These are phyloP conservation scores for Phytophthora hibernalis DNA, from an alignment of 352 stramenopile species.

Conservation along the genomic window DNA sequence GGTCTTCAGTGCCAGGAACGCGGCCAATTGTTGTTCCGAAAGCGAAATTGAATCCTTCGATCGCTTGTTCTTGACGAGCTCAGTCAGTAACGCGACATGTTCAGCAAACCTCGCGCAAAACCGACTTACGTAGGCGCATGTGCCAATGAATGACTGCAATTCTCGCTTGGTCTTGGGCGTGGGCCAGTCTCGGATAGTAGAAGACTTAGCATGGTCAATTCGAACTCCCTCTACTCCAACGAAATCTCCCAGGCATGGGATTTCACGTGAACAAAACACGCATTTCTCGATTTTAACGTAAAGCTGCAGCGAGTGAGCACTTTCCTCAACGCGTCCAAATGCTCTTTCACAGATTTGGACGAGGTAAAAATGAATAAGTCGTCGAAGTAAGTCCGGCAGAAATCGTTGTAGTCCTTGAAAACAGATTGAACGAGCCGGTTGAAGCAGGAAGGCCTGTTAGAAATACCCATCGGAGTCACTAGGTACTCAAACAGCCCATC, in stretches of 20 bases:
- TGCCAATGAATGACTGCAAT: conserved; percentile 15
- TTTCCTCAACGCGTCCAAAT: conserved; percentile 1
- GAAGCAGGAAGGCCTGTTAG: conserved; percentile 8
- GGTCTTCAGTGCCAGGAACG: not conserved
- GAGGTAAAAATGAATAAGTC: conserved; percentile 11
- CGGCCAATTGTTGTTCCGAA: not conserved
- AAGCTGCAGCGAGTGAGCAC: not conserved
- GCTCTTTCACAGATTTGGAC: not conserved
- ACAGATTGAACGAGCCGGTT: conserved; percentile 1
- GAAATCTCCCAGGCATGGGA: too few species aligned
- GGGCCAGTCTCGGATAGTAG: too few species aligned
- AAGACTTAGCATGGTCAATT: too few species aligned
- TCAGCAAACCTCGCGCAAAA: conserved; percentile 15
- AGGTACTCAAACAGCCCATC: too few species aligned
- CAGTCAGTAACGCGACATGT: conserved; percentile 3
- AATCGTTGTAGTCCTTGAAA: not conserved
- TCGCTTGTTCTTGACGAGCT: not conserved
- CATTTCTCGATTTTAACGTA: too few species aligned
- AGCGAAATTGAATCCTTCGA: conserved; percentile 1
- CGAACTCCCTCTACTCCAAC: too few species aligned
- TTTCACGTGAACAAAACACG: too few species aligned
- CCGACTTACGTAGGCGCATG: conserved; percentile 19
- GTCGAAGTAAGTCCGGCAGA: conserved; percentile 14
- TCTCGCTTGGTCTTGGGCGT: conserved; percentile 10
- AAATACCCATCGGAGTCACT: too few species aligned